These are phyloP conservation scores for Immersiella caudata DNA, from an alignment of 495 filamentous ascomycete genomes.

Conservation along the genomic window DNA sequence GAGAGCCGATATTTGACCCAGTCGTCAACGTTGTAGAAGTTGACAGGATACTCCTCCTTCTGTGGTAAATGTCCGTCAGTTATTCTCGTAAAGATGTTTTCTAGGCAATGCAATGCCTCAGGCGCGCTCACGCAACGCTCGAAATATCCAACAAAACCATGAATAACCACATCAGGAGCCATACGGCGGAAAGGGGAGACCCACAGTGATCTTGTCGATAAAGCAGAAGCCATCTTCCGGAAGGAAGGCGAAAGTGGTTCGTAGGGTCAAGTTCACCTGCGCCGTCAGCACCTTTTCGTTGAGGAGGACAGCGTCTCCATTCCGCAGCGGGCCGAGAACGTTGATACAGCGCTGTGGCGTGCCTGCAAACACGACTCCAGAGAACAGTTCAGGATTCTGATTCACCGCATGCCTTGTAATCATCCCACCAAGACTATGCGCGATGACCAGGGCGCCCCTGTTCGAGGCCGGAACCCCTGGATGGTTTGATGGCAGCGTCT, in stretches of 20 bases:
- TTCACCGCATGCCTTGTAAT: constrained; percentile 92
- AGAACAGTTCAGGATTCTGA: constrained; percentile 81
- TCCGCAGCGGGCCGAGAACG: constrained; percentile 86
- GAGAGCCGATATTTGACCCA: constrained; percentile 82
- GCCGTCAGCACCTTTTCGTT: constrained; percentile 90
- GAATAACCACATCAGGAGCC: no score
- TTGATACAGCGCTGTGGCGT: constrained; percentile 85
- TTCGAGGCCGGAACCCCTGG: constrained; percentile 49
- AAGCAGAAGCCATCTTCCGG: constrained; percentile 91
- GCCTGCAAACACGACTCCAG: constrained; percentile 84
- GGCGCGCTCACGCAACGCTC: no score
- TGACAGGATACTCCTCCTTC: constrained; percentile 78
- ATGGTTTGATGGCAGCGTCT: constrained; percentile 73
- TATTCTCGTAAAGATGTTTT: no score
- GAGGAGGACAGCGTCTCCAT: constrained; percentile 87
- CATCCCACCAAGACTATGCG: constrained; percentile 87
- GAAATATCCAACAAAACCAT: no score
- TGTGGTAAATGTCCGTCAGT: no score
- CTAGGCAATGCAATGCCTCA: no score
- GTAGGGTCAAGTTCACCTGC: constrained; percentile 91
- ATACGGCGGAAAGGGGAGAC: no score
- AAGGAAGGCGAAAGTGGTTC: constrained; percentile 81
- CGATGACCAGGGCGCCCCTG: constrained; percentile 77
- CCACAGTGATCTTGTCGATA: constrained; percentile 76
- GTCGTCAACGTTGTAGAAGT: constrained; percentile 79